Base-by-base conservation (phyloP, 2,329 filamentous ascomycete species). In the Tympanopsis confertula region DNA sequence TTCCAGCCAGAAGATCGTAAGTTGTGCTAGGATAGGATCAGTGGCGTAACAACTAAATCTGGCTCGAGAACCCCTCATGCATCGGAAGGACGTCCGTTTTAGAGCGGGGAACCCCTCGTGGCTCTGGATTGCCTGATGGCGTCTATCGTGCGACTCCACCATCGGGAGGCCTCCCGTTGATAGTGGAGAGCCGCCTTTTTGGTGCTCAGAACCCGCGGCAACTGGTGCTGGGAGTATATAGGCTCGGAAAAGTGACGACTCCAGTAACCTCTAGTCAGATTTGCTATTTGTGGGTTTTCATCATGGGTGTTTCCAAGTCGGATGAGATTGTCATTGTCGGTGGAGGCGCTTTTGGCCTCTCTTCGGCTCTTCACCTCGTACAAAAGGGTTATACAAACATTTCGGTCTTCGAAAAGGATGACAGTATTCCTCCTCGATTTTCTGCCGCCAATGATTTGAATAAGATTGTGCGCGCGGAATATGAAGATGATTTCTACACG, bases 331-430 rank as follows among this genome's bases (percentile, higher is more conserved):
- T 58, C n/a, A 50, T 62, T 20, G 45, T 68, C 14, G 66, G 67
- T 13, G 66, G 55, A 5, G 68, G 68, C 19, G 62, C 63, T 5
- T 72, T 68, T 43, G 68, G 67, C 19, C 58, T 71, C 3, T 69
- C 68, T 0, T 68, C 63, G 1, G 67, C 65, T 5, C 50, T 63
- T 15, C 65, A 68, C 36, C 57, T 71, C 3, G 48, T 54, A n/a
- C 48, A 54, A 5, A 49, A 57, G 0, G 66, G 66, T 1, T 68
- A 65, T 42, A 61, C 47, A 0, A 52, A 67, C 39, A 58, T 71
- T 35, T 65, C 65, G 3, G 61, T 72, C 5, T 58, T 67, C 13
- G 68, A 73, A 15, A 53, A 54, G 35, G 54, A 52, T 12, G 47
- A 50, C 4, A 39, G 47, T 5, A 44, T 52, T n/a, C 71, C 71